Conservation (phyloP, 2,329 filamentous ascomycete species). For the Cryoendolithus antarcticus region DNA sequence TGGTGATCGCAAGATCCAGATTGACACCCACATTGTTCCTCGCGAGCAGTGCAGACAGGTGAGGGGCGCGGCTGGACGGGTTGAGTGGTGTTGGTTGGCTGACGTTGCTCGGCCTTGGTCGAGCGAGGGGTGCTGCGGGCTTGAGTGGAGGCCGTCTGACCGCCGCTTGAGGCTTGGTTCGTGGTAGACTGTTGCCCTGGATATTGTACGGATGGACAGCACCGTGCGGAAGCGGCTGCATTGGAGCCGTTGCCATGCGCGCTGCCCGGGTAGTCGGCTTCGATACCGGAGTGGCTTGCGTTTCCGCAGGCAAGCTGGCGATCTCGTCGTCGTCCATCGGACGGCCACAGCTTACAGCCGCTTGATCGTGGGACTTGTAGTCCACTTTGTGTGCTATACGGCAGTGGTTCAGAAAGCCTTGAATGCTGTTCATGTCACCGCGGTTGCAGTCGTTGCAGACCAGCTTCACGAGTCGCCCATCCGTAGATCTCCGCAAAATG, state of each 20-base stretch:
- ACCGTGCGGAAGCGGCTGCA: slow-evolving; percentile 4
- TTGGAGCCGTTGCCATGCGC: background rate
- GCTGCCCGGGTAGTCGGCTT: slow-evolving; percentile 3
- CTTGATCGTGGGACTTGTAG: slow-evolving; percentile 92
- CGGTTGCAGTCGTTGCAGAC: slow-evolving; percentile 77
- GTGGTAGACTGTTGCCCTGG: slow-evolving; percentile 6
- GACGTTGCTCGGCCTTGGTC: slow-evolving; percentile 7
- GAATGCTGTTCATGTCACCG: slow-evolving; percentile 88
- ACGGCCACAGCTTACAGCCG: slow-evolving; percentile 76
- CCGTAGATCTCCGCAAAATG: slow-evolving; percentile 67
- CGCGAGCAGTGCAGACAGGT: slow-evolving; percentile 27
- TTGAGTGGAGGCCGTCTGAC: slow-evolving; percentile 8
- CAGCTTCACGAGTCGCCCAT: slow-evolving; percentile 77
- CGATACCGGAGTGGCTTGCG: slow-evolving; percentile 8
- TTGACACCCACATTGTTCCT: slow-evolving; percentile 32
- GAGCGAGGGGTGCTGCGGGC: slow-evolving; percentile 2
- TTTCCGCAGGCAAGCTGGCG: slow-evolving; percentile 18
- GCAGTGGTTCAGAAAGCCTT: slow-evolving; percentile 99
- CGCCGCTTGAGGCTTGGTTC: background rate
- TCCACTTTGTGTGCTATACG: slow-evolving; percentile 88
- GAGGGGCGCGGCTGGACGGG: slow-evolving; percentile 29
- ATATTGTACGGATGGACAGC: slow-evolving; percentile 21
- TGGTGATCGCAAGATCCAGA: slow-evolving; percentile 17
- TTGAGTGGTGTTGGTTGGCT: slow-evolving; percentile 17
- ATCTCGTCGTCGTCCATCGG: slow-evolving; percentile 59